Percentiles rank a stretch among this genome's conserved stretches.
Conservation (phyloP, 2,329 filamentous ascomycete species). For the Incumbomyces delicatus region DNA sequence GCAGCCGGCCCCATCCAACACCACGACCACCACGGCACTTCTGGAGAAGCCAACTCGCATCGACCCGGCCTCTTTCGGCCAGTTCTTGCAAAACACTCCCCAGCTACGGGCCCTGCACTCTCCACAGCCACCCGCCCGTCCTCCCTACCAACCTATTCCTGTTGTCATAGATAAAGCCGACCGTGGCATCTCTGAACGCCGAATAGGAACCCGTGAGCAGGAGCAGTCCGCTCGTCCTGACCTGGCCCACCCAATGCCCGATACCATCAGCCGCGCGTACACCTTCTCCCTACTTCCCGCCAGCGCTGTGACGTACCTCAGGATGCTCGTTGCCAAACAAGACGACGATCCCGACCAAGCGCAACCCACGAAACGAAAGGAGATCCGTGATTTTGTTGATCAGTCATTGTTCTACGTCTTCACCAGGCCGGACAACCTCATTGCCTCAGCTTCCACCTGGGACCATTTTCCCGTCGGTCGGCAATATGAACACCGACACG, state of each 20-base stretch:
- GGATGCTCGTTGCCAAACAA: conserved; percentile 6
- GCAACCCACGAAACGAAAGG: not conserved
- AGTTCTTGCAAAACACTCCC: conserved; percentile 39
- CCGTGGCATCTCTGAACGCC: no score
- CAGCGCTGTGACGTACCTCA: conserved; percentile 1
- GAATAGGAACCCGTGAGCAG: no score
- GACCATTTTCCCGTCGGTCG: not conserved
- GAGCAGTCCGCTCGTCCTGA: no score
- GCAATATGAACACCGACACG: no score
- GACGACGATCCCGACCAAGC: not conserved
- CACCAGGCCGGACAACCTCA: not conserved
- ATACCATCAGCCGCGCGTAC: not conserved
- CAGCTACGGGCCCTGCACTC: not conserved
- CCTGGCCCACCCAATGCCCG: no score
- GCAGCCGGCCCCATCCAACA: no score
- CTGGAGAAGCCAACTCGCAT: not conserved
- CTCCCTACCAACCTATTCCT: no score
- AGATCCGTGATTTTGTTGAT: not conserved
- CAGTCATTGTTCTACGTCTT: conserved; percentile 4
- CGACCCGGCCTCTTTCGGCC: conserved; percentile 53
- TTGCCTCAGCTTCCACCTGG: conserved; percentile 1
- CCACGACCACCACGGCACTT: no score
- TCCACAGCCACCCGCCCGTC: no score
- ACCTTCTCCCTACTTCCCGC: conserved; percentile 1
- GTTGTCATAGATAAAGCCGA: no score